Conservation (phyloP, 768 basidiomycete genomes). For the Boletus sensibilis region DNA sequence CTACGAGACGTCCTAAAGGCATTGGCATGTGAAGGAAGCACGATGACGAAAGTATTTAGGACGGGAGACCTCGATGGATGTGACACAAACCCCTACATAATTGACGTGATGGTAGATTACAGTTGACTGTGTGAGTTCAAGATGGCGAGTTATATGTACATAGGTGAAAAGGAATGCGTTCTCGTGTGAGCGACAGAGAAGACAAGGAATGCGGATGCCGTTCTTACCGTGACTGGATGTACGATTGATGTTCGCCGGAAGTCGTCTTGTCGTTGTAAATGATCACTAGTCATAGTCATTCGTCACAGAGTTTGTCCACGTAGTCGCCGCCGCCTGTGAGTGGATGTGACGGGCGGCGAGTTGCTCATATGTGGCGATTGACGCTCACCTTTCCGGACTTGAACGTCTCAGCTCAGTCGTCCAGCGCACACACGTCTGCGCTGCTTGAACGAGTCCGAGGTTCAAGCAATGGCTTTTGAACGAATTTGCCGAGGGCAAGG, state of each 20-base stretch:
- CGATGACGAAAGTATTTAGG: slow-evolving; percentile 42
- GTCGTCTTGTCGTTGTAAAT: neutral
- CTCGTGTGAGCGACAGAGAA: slow-evolving; percentile 19
- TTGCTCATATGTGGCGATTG: neutral
- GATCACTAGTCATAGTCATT: no score
- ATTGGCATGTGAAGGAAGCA: slow-evolving; percentile 42
- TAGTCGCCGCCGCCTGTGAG: slow-evolving; percentile 12
- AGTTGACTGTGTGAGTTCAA: neutral
- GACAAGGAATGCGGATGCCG: slow-evolving; percentile 1
- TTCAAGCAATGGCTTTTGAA: neutral
- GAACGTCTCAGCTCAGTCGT: neutral
- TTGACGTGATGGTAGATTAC: slow-evolving; percentile 23
- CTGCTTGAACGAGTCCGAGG: neutral
- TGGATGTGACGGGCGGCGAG: neutral
- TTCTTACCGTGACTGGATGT: neutral
- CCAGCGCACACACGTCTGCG: neutral
- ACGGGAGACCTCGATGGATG: slow-evolving; percentile 40
- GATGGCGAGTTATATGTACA: slow-evolving; percentile 1
- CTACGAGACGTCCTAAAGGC: slow-evolving; percentile 36
- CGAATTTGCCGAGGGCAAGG: neutral
- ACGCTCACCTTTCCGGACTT: neutral
- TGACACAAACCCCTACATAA: slow-evolving; percentile 39
- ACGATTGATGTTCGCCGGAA: no score
- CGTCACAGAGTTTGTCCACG: slow-evolving; percentile 13
- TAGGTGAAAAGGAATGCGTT: neutral